Conservation (phyloP, 495 filamentous ascomycete species). For the Darksidea phi region DNA sequence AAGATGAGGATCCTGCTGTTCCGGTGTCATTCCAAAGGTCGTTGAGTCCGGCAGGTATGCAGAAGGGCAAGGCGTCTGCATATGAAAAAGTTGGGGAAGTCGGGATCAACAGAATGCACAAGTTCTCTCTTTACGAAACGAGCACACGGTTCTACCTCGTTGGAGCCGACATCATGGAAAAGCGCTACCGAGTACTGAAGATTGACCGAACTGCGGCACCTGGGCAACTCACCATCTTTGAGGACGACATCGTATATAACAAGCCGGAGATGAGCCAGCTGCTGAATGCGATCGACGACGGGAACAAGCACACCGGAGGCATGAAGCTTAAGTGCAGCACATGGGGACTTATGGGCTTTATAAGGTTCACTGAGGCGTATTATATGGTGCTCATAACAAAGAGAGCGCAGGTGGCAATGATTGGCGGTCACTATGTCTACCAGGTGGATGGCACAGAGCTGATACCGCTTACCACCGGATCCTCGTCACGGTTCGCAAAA, state of each 20-base stretch:
- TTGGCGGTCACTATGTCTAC: slow-evolving; percentile 94
- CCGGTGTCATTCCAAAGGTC: slow-evolving; percentile 64
- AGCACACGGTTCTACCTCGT: slow-evolving; percentile 90
- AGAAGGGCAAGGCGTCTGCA: slow-evolving; percentile 50
- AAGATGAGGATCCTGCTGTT: slow-evolving; percentile 63
- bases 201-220: slow-evolving; percentile 86
- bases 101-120: slow-evolving; percentile 83
- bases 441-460: slow-evolving; percentile 95
- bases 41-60: slow-evolving; percentile 54
- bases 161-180: slow-evolving; percentile 84
- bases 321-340: slow-evolving; percentile 85
- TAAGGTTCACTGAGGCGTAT: slow-evolving; percentile 91
- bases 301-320: slow-evolving; percentile 88
- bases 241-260: slow-evolving; percentile 92
- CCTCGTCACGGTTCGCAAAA: slow-evolving; percentile 63
- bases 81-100: slow-evolving; percentile 65
- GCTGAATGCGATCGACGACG: slow-evolving; percentile 91
- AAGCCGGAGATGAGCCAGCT: slow-evolving; percentile 91
- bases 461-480: slow-evolving; percentile 71
- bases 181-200: slow-evolving; percentile 84
- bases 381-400: slow-evolving; percentile 98
- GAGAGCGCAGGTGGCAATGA: slow-evolving; percentile 89
- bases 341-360: slow-evolving; percentile 93
- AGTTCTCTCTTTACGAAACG: slow-evolving; percentile 93
- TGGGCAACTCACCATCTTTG: slow-evolving; percentile 76